Evolutionary conservation across 2,329 filamentous ascomycete genomes (phyloP).

Genomic region (Escovopsis weberi): DNA sequence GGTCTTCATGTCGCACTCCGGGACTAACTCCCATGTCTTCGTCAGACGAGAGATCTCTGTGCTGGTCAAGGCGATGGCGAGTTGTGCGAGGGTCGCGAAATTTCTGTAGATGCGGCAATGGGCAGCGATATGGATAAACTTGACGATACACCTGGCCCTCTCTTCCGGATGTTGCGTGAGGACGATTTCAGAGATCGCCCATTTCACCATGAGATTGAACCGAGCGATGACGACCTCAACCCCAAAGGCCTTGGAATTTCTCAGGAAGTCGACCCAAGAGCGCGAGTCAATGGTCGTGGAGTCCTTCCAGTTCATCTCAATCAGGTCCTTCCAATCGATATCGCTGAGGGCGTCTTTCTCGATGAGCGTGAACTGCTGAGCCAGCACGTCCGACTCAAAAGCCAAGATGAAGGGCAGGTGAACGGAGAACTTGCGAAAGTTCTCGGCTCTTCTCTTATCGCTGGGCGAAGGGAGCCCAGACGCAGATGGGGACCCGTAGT

Average conservation of each 20-base stretch:
- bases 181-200: slow-evolving; percentile 67
- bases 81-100: slow-evolving; percentile 71
- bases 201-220: slow-evolving; percentile 82
- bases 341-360: slow-evolving; percentile 78
- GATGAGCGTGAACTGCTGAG: slow-evolving; percentile 72
- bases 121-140: slow-evolving; percentile 67
- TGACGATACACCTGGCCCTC: slow-evolving; percentile 61
- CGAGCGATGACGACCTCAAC: slow-evolving; percentile 75
- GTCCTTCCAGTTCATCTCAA: slow-evolving; percentile 72
- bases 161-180: slow-evolving; percentile 59
- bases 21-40: slow-evolving; percentile 58
- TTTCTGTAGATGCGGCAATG: slow-evolving; percentile 66
- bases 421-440: slow-evolving; percentile 28
- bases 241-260: slow-evolving; percentile 55
- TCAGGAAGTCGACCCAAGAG: slow-evolving; percentile 72
- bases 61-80: slow-evolving; percentile 62
- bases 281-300: slow-evolving; percentile 46
- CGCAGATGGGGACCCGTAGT: slow-evolving; percentile 14
- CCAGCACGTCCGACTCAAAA: slow-evolving; percentile 64
- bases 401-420: slow-evolving; percentile 71
- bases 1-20: slow-evolving; percentile 47
- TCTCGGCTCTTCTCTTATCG: slow-evolving; percentile 11
- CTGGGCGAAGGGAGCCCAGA: slow-evolving; percentile 22
- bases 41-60: slow-evolving; percentile 54
- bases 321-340: slow-evolving; percentile 77